Evolutionary conservation across 495 filamentous ascomycete genomes (phyloP).

Genomic region (Glonium stellatum): DNA sequence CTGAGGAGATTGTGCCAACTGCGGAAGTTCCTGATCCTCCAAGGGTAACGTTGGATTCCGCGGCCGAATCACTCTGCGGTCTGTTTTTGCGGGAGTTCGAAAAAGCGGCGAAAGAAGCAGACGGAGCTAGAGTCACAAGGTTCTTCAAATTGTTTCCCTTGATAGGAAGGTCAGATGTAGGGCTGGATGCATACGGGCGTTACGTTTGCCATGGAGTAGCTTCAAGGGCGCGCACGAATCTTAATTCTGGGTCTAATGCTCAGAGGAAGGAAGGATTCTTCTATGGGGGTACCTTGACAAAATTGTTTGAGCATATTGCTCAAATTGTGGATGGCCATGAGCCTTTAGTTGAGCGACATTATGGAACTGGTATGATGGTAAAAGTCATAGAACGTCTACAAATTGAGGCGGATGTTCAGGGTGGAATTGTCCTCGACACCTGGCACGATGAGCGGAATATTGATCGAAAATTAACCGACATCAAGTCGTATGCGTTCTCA

Average conservation of each 20-base stretch:
- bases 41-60: constrained; percentile 75
- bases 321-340: constrained; percentile 91
- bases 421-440: constrained; percentile 92
- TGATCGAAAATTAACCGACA: constrained; percentile 79
- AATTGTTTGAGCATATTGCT: constrained; percentile 93
- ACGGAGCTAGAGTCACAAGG: constrained; percentile 80
- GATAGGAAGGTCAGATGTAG: constrained; percentile 82
- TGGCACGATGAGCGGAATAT: constrained; percentile 86
- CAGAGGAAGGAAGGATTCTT: constrained; percentile 71
- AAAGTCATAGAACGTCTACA: constrained; percentile 91
- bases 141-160: constrained; percentile 98
- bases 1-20: constrained; percentile 85
- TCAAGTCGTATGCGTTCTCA: constrained; percentile 93
- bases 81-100: constrained; percentile 93
- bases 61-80: constrained; percentile 77
- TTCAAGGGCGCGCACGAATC: constrained; percentile 66
- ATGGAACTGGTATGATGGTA: constrained; percentile 87
- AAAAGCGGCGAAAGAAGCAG: constrained; percentile 75
- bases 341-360: constrained; percentile 83
- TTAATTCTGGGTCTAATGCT: constrained; percentile 51
- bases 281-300: constrained; percentile 84
- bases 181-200: constrained; percentile 85
- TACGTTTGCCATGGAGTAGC: constrained; percentile 95
- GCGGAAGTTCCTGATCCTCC: constrained; percentile 92
- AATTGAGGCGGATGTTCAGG: constrained; percentile 90